A percentile compares a stretch with the other conserved stretches of the same genome.
These are phyloP conservation scores for Termitomyces sp. DNA, from an alignment of 768 basidiomycete species.

Conservation along the genomic window DNA sequence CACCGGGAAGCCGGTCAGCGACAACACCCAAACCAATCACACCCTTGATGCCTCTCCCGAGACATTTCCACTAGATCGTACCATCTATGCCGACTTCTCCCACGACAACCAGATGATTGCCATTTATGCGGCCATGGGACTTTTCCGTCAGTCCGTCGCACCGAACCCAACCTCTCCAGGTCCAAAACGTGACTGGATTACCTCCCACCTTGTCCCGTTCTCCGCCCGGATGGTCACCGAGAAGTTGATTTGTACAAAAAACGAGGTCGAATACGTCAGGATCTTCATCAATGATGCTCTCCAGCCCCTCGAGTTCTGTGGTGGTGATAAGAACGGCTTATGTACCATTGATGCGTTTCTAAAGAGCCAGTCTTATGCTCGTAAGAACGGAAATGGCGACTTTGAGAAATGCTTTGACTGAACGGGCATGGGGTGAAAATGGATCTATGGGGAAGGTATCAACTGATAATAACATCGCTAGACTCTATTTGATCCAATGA, in stretches of 20 bases:
- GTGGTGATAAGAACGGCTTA: conserved; percentile 43
- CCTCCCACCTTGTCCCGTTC: conserved; percentile 67
- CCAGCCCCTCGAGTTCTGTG: conserved; percentile 59
- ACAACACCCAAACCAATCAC: conserved; percentile 70
- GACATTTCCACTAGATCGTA: conserved; percentile 68
- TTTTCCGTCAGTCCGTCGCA: conserved; percentile 33
- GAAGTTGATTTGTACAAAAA: conserved; percentile 44
- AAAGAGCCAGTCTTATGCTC: conserved; percentile 63
- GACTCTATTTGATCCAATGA: neutral
- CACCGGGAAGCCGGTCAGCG: conserved; percentile 53
- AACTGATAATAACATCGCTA: neutral
- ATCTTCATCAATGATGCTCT: conserved; percentile 76
- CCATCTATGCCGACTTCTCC: conserved; percentile 74
- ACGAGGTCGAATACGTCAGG: conserved; percentile 43
- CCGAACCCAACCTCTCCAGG: conserved; percentile 29
- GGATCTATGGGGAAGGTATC: neutral
- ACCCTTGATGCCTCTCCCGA: conserved; percentile 57
- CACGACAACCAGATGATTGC: conserved; percentile 86
- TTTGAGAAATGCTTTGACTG: conserved; percentile 56
- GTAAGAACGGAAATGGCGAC: conserved; percentile 63
- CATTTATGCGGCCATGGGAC: conserved; percentile 61
- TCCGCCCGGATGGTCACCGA: conserved; percentile 71
- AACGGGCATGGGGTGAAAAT: neutral
- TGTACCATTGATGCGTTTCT: conserved; percentile 66
- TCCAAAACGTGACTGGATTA: conserved; percentile 41